Percentiles rank a stretch among this genome's conserved stretches.
phyloP scores from a whole-genome alignment of 306 rosid genomes.

The Lathyrus aphaca region DNA sequence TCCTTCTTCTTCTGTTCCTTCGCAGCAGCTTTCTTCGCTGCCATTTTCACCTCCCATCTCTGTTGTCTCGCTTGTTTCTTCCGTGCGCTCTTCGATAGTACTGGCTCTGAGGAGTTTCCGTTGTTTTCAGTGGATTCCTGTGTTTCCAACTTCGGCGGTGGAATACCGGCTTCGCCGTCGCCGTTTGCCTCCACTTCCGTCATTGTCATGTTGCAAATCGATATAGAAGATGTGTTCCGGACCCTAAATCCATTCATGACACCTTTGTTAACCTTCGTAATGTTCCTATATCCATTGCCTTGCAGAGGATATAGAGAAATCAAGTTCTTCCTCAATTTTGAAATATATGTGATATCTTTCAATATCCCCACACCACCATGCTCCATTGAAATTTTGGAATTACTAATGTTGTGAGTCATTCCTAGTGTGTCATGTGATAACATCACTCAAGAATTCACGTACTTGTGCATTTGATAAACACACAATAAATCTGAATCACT shows the following conservation, averaged over 20 bases:
- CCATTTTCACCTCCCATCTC: constrained; percentile 74
- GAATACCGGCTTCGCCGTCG: constrained; percentile 22
- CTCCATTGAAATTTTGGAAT: too few species aligned
- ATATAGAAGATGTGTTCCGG: constrained; percentile 17
- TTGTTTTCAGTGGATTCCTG: constrained; percentile 33
- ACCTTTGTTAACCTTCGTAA: too few species aligned
- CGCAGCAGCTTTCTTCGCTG: constrained; percentile 72
- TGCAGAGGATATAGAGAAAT: too few species aligned
- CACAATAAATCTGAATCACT: too few species aligned
- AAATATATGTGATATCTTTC: too few species aligned
- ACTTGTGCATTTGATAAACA: too few species aligned
- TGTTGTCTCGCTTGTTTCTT: constrained; percentile 78
- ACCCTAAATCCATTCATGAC: not conserved
- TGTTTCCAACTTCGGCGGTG: not conserved
- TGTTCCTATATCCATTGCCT: too few species aligned
- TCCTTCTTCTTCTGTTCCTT: constrained; percentile 70
- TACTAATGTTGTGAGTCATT: too few species aligned
- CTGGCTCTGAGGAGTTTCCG: constrained; percentile 4
- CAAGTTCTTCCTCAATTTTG: too few species aligned
- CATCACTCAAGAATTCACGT: too few species aligned
- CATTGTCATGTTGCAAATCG: constrained; percentile 4
- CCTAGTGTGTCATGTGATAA: too few species aligned
- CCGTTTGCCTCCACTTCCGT: constrained; percentile 13
- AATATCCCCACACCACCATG: too few species aligned
- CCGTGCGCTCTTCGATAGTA: constrained; percentile 65